phyloP scores from a whole-genome alignment of 441 rosid species.

The Erodium moschatum region DNA sequence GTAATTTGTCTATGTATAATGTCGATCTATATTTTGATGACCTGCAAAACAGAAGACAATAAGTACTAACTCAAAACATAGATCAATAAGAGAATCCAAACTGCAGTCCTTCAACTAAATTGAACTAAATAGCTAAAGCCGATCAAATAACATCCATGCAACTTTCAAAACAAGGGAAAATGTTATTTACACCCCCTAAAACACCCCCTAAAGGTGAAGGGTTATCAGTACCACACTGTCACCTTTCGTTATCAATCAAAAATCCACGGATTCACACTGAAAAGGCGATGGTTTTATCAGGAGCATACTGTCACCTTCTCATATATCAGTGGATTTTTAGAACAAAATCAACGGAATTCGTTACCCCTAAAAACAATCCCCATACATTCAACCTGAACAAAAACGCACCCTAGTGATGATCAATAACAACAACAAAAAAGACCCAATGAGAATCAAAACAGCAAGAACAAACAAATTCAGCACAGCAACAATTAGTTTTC shows the following conservation, averaged over 20 bases:
- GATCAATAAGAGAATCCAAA: constrained; percentile 11
- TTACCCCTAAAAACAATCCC: constrained; percentile 16
- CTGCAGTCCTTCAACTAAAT: constrained; percentile 11
- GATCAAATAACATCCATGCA: too few relatives aligned
- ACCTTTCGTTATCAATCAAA: too few relatives aligned
- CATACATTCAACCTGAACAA: neutral
- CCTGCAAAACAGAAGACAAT: neutral
- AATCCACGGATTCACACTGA: too few relatives aligned
- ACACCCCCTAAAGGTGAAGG: too few relatives aligned
- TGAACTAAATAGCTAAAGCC: neutral
- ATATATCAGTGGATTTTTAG: too few relatives aligned
- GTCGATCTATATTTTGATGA: neutral
- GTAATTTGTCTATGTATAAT: constrained; percentile 12
- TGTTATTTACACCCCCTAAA: too few relatives aligned
- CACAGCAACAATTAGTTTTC: neutral
- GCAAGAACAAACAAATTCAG: neutral
- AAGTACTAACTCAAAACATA: neutral
- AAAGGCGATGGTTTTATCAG: too few relatives aligned
- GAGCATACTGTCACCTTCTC: too few relatives aligned
- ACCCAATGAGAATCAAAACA: too few relatives aligned
- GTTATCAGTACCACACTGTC: too few relatives aligned
- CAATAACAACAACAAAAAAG: neutral
- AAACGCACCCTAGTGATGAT: neutral
- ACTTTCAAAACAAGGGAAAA: too few relatives aligned
- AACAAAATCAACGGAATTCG: too few relatives aligned